These are phyloP conservation scores for Cyclotella cryptica DNA, from an alignment of 108 stramenopile species.

Conservation along the genomic window DNA sequence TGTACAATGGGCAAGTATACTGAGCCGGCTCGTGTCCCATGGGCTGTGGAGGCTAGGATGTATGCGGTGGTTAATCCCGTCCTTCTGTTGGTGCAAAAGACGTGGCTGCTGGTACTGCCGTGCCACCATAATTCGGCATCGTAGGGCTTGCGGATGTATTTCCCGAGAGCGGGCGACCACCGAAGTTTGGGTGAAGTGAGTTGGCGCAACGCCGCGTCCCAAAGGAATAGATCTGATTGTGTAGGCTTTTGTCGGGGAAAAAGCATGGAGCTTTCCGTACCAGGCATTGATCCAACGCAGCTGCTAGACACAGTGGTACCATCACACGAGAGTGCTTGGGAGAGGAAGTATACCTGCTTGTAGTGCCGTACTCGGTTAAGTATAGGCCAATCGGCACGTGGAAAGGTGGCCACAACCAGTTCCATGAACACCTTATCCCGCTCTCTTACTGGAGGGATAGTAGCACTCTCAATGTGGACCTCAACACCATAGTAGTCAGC, in stretches of 20 bases:
- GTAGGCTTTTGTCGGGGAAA: background rate
- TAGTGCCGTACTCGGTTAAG: slow-evolving; percentile 1
- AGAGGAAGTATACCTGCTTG: too few species aligned
- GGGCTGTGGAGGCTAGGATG: background rate
- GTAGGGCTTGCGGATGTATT: background rate
- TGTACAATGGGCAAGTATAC: too few species aligned
- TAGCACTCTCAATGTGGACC: background rate
- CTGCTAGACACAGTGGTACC: too few species aligned
- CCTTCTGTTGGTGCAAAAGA: too few species aligned
- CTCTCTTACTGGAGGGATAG: background rate
- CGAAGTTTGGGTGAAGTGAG: background rate
- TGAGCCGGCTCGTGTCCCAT: too few species aligned
- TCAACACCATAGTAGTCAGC: background rate
- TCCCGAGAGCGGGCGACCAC: background rate
- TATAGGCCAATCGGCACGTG: background rate
- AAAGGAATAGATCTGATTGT: background rate
- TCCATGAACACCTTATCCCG: slow-evolving; percentile 3
- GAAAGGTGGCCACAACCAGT: background rate
- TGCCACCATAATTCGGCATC: background rate
- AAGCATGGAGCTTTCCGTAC: too few species aligned
- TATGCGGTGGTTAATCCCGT: background rate
- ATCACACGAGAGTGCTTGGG: background rate
- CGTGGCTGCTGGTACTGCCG: background rate
- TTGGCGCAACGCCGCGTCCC: background rate
- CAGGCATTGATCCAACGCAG: too few species aligned